Evolutionary conservation across 345 rosid species (phyloP).

Genomic region (Sonneratia caseolaris): DNA sequence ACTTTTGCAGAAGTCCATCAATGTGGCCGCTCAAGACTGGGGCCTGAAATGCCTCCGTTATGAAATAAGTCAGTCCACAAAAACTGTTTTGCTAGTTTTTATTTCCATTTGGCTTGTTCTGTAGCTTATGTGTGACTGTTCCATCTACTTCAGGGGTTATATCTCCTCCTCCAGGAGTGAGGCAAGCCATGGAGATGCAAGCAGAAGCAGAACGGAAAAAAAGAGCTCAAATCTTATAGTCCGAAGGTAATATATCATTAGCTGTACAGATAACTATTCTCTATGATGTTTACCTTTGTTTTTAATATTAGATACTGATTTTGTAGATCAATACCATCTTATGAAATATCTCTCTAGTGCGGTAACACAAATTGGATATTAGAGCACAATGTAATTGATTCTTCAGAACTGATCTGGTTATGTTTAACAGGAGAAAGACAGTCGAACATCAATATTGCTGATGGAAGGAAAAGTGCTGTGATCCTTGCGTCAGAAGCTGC

Average conservation of each 20-base stretch:
- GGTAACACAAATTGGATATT: not conserved
- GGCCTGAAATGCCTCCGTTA: conserved; percentile 92
- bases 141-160: conserved; percentile 68
- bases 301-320: not conserved
- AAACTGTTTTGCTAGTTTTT: not conserved
- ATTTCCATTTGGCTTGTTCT: not conserved
- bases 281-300: not conserved
- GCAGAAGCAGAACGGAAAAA: conserved; percentile 96
- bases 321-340: not conserved
- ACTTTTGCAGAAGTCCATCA: conserved; percentile 66
- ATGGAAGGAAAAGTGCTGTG: conserved; percentile 62
- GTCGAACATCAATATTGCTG: conserved; percentile 70
- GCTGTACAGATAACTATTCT: not conserved
- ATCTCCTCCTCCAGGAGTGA: conserved; percentile 86
- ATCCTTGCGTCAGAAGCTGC: conserved; percentile 71
- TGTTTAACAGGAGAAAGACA: conserved; percentile 48
- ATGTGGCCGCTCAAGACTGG: conserved; percentile 87
- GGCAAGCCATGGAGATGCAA: conserved; percentile 98
- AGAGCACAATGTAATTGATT: not conserved
- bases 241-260: conserved; percentile 42
- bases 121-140: not conserved
- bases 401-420: not conserved
- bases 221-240: conserved; percentile 87
- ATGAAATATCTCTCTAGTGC: not conserved
- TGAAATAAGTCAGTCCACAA: conserved; percentile 63